Base-by-base conservation (phyloP, 1,284 basidiomycete genomes). In the Leccinum ponderosum region DNA sequence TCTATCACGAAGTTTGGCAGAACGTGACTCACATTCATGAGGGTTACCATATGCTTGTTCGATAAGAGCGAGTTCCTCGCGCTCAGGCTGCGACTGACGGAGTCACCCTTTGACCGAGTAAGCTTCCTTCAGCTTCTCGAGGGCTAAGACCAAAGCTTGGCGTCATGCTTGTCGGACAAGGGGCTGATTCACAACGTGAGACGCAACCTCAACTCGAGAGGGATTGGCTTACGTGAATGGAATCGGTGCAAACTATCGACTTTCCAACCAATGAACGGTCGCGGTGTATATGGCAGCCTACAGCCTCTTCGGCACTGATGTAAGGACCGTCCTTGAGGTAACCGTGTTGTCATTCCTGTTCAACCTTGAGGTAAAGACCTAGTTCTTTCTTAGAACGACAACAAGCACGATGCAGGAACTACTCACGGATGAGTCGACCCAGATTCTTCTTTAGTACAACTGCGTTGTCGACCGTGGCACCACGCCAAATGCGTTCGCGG, bases 381-480 rank as follows among this genome's bases (percentile, higher is more conserved):
- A 55, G 52, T 42, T n/a, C 17, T 42, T 29, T 11, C 62, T 71
- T 47, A 70, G 64, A 50, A 54, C 27, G 6, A 25, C 6, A 17
- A 60, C 12, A 35, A 35, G 3, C 1, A 53, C 8, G 4, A 50
- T 51, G 64, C 3, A 42, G 59, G 31, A 3, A 59, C 33, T 58
- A 80, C 80, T 73, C 67, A 83, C 94, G 91, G 62, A 93, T 95
- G 50, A 96, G 83, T 70, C 94, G 90, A 62, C 94, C 94, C 47
- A 95, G 79, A 73, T 97, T 97, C 86, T 97, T 97, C 83, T 95
- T 95, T n/a, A n/a, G n/a, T 15, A 95, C 93, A 42, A 99, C 97
- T 6, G 97, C 97, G 80, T 99, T 99, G 81, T 99, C 97, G 65
- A 99, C 97, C 0, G 97, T 99, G 3, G 97, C 97, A 66, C 97